phyloP scores from a whole-genome alignment of 129 eudicot genomes.

The Flaveria linearis region DNA sequence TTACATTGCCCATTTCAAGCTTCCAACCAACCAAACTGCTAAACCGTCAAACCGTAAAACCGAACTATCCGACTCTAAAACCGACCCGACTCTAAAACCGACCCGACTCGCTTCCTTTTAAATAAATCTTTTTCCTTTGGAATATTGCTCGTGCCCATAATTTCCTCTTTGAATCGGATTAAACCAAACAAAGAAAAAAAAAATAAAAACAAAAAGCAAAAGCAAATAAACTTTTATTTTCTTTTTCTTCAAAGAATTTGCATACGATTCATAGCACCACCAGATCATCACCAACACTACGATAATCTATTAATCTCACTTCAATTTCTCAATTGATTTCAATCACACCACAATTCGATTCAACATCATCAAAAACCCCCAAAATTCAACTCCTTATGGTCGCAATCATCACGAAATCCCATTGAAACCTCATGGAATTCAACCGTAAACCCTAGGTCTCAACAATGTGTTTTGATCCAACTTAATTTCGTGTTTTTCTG shows the following conservation, averaged over 20 bases:
- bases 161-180: background rate
- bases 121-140: background rate
- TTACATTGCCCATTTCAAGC: no score
- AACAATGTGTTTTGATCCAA: conserved; percentile 35
- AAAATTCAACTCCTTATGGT: background rate
- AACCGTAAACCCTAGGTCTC: conserved; percentile 33
- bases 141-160: background rate
- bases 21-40: no score
- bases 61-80: no score
- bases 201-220: background rate
- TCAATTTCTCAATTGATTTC: conserved; percentile 20
- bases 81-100: no score
- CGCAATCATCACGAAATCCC: conserved; percentile 11
- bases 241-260: conserved; percentile 1
- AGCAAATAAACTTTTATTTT: background rate
- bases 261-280: conserved; percentile 6
- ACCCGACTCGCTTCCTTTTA: no score
- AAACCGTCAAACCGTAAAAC: no score
- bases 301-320: conserved; percentile 4
- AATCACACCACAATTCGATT: background rate
- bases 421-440: background rate
- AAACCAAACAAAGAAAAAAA: background rate
- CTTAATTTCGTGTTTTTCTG: background rate
- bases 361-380: background rate
- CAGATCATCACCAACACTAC: conserved; percentile 3